Conservation (phyloP, 2,329 filamentous ascomycete species). For the Penicillium psychrosexuale region DNA sequence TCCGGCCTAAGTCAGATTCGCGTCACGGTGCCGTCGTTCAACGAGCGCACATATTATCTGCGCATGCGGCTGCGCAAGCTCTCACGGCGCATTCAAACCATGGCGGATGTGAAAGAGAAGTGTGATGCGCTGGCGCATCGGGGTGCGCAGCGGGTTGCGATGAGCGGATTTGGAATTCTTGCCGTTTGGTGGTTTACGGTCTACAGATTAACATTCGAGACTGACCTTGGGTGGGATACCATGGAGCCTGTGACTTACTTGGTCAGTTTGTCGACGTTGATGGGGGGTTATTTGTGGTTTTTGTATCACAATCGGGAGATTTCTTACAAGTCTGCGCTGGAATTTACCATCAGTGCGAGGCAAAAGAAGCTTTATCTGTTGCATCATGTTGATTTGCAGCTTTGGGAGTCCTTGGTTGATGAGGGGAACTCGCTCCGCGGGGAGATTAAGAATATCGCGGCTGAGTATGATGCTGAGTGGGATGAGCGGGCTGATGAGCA, state of each 20-base stretch:
- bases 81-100: slow-evolving; percentile 62
- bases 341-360: slow-evolving; percentile 75
- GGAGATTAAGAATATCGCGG: slow-evolving; percentile 76
- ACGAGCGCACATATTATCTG: slow-evolving; percentile 85
- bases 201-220: slow-evolving; percentile 65
- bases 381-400: slow-evolving; percentile 69
- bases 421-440: slow-evolving; percentile 73
- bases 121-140: slow-evolving; percentile 76
- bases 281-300: slow-evolving; percentile 91
- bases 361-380: slow-evolving; percentile 73
- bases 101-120: slow-evolving; percentile 73
- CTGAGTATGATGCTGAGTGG: slow-evolving; percentile 90
- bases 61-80: slow-evolving; percentile 72
- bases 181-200: slow-evolving; percentile 78
- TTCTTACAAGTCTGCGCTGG: slow-evolving; percentile 80
- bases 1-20: slow-evolving; percentile 63
- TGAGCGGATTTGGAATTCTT: slow-evolving; percentile 72
- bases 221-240: slow-evolving; percentile 80
- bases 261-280: slow-evolving; percentile 78
- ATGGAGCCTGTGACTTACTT: slow-evolving; percentile 91
- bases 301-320: slow-evolving; percentile 88
- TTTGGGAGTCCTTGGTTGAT: slow-evolving; percentile 75
- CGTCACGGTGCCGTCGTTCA: slow-evolving; percentile 81
- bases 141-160: slow-evolving; percentile 73
- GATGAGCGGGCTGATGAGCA: slow-evolving; percentile 70